Evolutionary conservation across 148 eudicot species (phyloP).

Genomic region (Rhododendron kiyosumense): DNA sequence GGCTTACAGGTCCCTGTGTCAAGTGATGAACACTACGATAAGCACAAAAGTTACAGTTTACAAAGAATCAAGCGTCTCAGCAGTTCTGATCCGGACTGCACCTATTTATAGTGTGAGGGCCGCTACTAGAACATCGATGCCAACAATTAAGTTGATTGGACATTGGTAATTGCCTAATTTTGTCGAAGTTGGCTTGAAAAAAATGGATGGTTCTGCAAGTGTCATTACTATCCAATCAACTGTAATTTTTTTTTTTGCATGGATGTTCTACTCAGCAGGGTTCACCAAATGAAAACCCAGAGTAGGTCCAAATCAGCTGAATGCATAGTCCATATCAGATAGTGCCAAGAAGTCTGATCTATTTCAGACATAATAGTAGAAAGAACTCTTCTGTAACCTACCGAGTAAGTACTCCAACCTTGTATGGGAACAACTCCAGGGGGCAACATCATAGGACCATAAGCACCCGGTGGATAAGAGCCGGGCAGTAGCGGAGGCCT

Average conservation of each 20-base stretch:
- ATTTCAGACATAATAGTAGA: background rate
- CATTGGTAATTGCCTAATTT: background rate
- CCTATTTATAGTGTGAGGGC: background rate
- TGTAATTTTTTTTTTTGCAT: background rate
- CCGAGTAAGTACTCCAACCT: conserved; percentile 83
- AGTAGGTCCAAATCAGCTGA: background rate
- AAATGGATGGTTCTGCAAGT: background rate
- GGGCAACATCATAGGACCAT: conserved; percentile 68
- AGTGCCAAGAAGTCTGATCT: background rate
- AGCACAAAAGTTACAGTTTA: background rate
- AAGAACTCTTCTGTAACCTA: conserved; percentile 24
- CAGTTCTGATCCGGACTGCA: background rate
- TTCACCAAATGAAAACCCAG: background rate
- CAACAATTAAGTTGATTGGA: background rate
- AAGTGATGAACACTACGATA: conserved; percentile 10
- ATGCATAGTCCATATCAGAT: background rate
- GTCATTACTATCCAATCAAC: background rate
- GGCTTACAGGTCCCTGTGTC: conserved; percentile 73
- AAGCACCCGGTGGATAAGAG: conserved; percentile 71
- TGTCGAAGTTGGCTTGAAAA: background rate
- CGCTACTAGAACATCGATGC: background rate
- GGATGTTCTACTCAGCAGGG: background rate
- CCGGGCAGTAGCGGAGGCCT: conserved; percentile 78
- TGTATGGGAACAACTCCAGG: conserved; percentile 83
- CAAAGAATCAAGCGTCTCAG: background rate